Percentiles rank a stretch among this genome's conserved stretches.
Evolutionary conservation across 106 monocot genomes (phyloP).

Genomic region (Posidonia australis): DNA sequence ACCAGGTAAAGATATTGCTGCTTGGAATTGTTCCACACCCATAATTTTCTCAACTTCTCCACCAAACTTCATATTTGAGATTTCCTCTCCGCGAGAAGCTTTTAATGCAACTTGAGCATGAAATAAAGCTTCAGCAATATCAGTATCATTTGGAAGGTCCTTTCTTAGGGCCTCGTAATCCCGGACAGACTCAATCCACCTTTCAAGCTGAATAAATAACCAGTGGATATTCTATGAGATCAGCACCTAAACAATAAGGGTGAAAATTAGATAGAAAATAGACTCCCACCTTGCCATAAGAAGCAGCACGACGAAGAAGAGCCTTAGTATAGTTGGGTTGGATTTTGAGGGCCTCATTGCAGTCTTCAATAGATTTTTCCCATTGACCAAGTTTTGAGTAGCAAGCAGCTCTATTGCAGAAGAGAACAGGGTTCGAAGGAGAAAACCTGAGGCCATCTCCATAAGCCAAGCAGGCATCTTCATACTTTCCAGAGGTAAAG

Average conservation of each 20-base stretch:
- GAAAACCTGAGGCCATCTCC: conserved; percentile 81
- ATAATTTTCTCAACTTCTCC: conserved; percentile 66
- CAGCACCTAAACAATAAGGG: not conserved
- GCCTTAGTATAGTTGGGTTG: conserved; percentile 74
- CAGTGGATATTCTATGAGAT: conserved; percentile 1
- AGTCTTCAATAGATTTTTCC: conserved; percentile 81
- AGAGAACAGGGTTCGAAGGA: conserved; percentile 62
- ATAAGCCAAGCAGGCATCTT: conserved; percentile 70
- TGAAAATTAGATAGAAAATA: not conserved
- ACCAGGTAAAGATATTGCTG: conserved; percentile 61
- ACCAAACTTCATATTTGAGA: conserved; percentile 72
- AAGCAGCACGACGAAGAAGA: conserved; percentile 68
- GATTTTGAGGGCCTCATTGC: conserved; percentile 62
- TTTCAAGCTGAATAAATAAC: conserved; percentile 71
- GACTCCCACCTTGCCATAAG: conserved; percentile 60
- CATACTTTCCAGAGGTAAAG: conserved; percentile 56
- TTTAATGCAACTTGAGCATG: conserved; percentile 72
- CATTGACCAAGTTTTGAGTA: conserved; percentile 68
- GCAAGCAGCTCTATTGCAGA: conserved; percentile 86
- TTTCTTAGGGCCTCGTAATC: conserved; percentile 84
- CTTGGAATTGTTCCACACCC: conserved; percentile 54
- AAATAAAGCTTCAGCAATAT: conserved; percentile 66
- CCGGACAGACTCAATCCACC: conserved; percentile 65
- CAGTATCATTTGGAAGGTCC: conserved; percentile 51
- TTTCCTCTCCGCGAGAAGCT: conserved; percentile 52